These are phyloP conservation scores for Fomitopsis serialis DNA, from an alignment of 768 basidiomycete genomes.

Conservation along the genomic window DNA sequence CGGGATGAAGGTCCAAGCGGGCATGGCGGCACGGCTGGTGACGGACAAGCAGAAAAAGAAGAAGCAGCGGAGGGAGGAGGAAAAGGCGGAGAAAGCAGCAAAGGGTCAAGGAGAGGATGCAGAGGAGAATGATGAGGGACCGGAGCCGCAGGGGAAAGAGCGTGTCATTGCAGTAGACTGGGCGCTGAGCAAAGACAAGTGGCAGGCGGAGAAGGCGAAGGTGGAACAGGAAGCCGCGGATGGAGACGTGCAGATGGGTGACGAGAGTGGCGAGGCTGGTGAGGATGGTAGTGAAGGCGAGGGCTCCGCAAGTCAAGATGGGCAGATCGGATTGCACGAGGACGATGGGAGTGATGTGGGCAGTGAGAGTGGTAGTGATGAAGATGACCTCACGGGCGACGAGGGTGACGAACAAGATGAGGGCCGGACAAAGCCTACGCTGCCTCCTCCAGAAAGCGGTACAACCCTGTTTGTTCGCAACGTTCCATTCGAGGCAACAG, in stretches of 20 bases:
- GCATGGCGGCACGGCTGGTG: conserved; percentile 50
- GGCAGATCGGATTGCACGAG: conserved; percentile 15
- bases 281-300: conserved; percentile 23
- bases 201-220: conserved; percentile 75
- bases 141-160: conserved; percentile 29
- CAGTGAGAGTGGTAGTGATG: conserved; percentile 29
- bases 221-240: conserved; percentile 28
- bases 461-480: conserved; percentile 94
- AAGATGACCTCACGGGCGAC: conserved; percentile 25
- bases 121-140: conserved; percentile 32
- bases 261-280: conserved; percentile 18
- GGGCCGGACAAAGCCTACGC: conserved; percentile 52
- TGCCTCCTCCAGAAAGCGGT: conserved; percentile 82
- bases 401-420: conserved; percentile 33
- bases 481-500: conserved; percentile 85
- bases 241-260: conserved; percentile 27
- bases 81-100: conserved; percentile 33
- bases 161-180: conserved; percentile 90
- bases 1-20: conserved; percentile 62
- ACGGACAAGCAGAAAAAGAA: conserved; percentile 65
- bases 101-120: conserved; percentile 20
- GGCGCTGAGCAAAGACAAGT: conserved; percentile 92
- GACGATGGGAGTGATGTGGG: conserved; percentile 22
- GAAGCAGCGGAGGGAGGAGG: conserved; percentile 50
- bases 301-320: conserved; percentile 27